A percentile compares a stretch with the other conserved stretches of the same genome.
These are phyloP conservation scores for Chiua sp. DNA, from an alignment of 1,284 basidiomycete species.

Conservation along the genomic window DNA sequence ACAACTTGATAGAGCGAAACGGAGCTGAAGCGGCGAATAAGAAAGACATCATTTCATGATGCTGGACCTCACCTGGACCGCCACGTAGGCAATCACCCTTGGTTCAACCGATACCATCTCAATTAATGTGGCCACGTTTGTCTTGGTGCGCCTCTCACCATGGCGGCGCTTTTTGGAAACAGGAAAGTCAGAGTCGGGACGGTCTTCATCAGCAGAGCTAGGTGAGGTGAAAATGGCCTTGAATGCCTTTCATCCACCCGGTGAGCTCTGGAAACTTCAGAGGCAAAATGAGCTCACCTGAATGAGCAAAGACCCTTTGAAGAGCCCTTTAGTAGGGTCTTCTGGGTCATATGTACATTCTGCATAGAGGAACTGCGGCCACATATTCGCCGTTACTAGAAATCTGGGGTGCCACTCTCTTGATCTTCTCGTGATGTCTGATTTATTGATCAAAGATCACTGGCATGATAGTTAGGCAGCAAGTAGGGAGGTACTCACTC, in stretches of 20 bases:
- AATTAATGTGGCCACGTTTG: conserved; percentile 6
- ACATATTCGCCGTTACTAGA: conserved; percentile 7
- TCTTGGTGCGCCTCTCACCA: conserved; percentile 3
- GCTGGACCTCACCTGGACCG: conserved; percentile 12
- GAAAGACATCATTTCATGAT: neutral
- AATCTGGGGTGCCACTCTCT: conserved; percentile 7
- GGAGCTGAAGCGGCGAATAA: neutral
- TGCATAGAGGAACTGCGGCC: conserved; percentile 14
- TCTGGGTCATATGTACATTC: conserved; percentile 1
- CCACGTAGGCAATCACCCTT: conserved; percentile 12
- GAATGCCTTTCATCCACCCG: conserved; percentile 10
- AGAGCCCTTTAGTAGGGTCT: conserved; percentile 7
- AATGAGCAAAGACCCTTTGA: neutral
- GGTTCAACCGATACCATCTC: conserved; percentile 7
- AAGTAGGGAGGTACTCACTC: neutral
- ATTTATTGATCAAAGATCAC: no score
- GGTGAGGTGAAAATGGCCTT: conserved; percentile 14
- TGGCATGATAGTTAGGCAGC: no score
- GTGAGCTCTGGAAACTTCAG: neutral
- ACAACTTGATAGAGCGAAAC: neutral
- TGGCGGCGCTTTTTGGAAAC: no score
- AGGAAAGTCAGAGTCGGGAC: no score
- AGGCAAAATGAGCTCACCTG: neutral
- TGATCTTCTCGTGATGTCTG: conserved; percentile 8
- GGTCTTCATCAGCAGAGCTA: conserved; percentile 4